Evolutionary conservation across 768 basidiomycete genomes (phyloP).

Genomic region (Mycena polygramma): DNA sequence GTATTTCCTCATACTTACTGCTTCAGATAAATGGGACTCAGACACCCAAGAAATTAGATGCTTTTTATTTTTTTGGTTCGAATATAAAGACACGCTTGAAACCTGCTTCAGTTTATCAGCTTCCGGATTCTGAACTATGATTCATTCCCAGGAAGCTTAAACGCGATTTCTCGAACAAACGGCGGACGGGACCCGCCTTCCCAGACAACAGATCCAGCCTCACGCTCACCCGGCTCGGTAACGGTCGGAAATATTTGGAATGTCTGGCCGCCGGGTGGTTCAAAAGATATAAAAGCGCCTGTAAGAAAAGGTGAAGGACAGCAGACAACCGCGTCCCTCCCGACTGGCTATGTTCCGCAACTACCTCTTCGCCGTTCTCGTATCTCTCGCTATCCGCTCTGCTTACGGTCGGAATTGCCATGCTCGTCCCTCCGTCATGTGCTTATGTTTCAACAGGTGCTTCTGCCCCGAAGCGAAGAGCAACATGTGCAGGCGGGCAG

Average conservation of each 20-base stretch:
- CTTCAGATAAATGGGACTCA: not conserved
- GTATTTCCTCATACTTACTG: not conserved
- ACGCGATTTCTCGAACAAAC: not conserved
- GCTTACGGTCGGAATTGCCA: conserved; percentile 11
- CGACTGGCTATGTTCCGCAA: conserved; percentile 2
- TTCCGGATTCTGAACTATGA: not conserved
- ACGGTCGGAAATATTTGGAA: not conserved
- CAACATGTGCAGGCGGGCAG: conserved; percentile 48
- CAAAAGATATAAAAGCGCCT: conserved; percentile 1
- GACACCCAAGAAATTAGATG: no score
- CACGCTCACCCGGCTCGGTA: not conserved
- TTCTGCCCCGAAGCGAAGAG: conserved; percentile 12
- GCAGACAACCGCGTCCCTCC: conserved; percentile 4
- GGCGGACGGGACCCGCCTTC: not conserved
- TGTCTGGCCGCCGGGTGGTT: not conserved
- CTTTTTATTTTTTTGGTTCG: no score
- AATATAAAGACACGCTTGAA: no score
- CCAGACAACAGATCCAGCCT: not conserved
- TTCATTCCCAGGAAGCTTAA: not conserved
- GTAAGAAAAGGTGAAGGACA: not conserved
- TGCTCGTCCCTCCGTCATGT: not conserved
- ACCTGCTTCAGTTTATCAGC: no score
- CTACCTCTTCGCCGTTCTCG: conserved; percentile 11
- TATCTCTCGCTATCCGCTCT: conserved; percentile 10
- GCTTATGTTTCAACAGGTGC: conserved; percentile 14